Percentiles rank a stretch among this genome's conserved stretches.
These are phyloP conservation scores for Trichosanthes truncata DNA, from an alignment of 306 rosid species.

Conservation along the genomic window DNA sequence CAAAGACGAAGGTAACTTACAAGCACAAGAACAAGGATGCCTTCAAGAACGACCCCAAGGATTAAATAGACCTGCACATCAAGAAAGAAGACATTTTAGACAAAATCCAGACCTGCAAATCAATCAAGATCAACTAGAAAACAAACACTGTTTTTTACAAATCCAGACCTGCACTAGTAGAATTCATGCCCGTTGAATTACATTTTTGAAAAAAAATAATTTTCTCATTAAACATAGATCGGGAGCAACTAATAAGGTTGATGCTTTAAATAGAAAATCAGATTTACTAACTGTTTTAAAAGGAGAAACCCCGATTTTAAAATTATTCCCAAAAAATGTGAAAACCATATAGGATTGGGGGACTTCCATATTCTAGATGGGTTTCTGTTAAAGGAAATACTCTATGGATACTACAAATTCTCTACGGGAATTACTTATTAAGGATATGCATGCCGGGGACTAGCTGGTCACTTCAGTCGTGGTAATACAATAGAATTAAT, in stretches of 20 bases:
- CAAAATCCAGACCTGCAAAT: neutral
- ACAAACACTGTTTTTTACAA: neutral
- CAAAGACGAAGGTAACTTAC: neutral
- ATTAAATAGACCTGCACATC: neutral
- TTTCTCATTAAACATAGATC: neutral
- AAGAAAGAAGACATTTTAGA: neutral
- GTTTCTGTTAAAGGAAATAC: no score
- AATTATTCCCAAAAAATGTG: neutral
- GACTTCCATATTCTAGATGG: no score
- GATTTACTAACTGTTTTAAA: neutral
- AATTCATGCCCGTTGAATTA: no score
- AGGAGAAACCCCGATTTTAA: neutral
- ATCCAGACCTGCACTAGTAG: neutral
- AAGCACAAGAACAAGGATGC: neutral
- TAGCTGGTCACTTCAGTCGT: neutral
- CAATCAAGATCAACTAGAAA: neutral
- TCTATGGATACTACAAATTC: neutral
- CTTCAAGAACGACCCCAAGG: neutral
- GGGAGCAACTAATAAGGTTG: neutral
- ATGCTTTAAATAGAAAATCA: neutral
- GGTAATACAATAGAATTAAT: neutral
- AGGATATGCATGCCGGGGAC: neutral
- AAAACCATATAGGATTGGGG: neutral
- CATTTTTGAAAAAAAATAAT: no score
- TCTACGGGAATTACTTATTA: neutral